These are phyloP conservation scores for Phytophthora vignae DNA, from an alignment of 352 stramenopile species.

Conservation along the genomic window DNA sequence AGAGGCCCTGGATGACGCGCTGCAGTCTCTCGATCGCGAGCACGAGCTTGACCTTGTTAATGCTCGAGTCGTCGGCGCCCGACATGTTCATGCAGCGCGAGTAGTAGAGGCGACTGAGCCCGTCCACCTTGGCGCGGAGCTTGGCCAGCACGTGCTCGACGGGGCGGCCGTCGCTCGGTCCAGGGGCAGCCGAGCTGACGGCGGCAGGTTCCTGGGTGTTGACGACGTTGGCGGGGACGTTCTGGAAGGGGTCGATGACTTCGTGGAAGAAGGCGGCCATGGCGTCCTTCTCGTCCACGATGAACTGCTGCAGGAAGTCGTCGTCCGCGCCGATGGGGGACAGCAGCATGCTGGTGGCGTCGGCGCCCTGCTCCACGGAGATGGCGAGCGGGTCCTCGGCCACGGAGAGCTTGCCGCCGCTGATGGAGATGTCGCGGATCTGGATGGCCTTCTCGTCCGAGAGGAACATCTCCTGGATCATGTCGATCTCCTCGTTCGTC, in stretches of 20 bases:
- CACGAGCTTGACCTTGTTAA: conserved; percentile 60
- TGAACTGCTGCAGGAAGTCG: conserved; percentile 48
- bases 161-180: conserved; percentile 23
- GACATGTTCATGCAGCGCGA: conserved; percentile 57
- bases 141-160: conserved; percentile 55
- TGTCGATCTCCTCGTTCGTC: conserved; percentile 62
- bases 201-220: neutral
- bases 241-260: conserved; percentile 67
- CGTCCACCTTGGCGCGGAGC: conserved; percentile 59
- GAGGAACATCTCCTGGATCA: conserved; percentile 68
- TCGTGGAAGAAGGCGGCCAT: conserved; percentile 71
- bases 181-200: neutral
- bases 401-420: conserved; percentile 17
- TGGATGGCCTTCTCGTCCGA: conserved; percentile 50
- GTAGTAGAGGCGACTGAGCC: conserved; percentile 71
- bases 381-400: conserved; percentile 31
- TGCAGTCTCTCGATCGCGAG: conserved; percentile 61
- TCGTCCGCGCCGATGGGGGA: conserved; percentile 65
- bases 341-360: conserved; percentile 66
- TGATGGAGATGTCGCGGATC: conserved; percentile 56
- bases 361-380: conserved; percentile 30
- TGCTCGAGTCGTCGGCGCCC: conserved; percentile 28
- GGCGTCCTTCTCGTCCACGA: conserved; percentile 67
- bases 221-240: conserved; percentile 3
- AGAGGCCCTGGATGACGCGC: conserved; percentile 54